Conservation (phyloP, 164 flowering plant species). For the Taxillus chinensis region DNA sequence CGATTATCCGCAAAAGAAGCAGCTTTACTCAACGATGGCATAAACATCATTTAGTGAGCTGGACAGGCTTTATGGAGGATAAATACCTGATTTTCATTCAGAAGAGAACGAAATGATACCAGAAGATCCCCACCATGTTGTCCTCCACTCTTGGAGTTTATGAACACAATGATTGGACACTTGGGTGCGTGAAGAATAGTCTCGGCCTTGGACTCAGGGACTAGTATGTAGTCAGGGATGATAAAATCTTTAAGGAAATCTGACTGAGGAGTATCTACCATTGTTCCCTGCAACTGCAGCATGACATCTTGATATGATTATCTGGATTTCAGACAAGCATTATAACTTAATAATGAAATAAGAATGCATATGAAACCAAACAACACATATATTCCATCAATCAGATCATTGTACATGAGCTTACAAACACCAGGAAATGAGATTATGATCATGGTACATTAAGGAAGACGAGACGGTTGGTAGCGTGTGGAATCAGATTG, state of each 20-base stretch:
- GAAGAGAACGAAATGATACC: constrained; percentile 29
- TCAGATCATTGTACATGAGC: no score
- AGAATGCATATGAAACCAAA: no score
- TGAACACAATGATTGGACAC: constrained; percentile 38
- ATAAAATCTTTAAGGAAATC: background rate
- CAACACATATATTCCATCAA: no score
- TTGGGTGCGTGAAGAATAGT: constrained; percentile 12
- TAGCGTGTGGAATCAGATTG: no score
- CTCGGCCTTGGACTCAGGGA: constrained; percentile 16
- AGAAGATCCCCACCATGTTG: constrained; percentile 57
- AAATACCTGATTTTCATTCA: constrained; percentile 38
- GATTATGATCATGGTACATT: no score
- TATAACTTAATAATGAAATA: no score
- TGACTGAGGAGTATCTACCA: background rate
- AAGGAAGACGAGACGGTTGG: no score
- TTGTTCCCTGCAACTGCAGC: background rate
- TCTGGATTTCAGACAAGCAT: no score
- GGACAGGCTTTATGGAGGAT: background rate
- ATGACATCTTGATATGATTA: no score
- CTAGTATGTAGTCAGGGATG: background rate
- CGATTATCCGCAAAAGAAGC: background rate
- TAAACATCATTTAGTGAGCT: no score
- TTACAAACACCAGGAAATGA: no score
- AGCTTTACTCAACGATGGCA: background rate
- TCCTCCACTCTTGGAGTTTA: constrained; percentile 52